Conservation (phyloP, 2,329 filamentous ascomycete species). For the Aspergillus sp. region DNA sequence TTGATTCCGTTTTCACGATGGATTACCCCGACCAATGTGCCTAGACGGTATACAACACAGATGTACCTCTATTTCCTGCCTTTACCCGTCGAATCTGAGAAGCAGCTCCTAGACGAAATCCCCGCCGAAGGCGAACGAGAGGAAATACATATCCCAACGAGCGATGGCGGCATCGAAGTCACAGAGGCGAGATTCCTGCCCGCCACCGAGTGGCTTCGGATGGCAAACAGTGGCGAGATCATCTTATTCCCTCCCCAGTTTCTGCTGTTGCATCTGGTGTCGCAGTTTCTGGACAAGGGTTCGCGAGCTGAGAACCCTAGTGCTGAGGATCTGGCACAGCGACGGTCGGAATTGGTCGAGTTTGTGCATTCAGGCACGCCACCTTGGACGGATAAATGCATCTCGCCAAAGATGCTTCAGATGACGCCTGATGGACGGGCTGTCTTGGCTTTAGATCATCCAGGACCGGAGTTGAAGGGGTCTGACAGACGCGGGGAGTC, state of each 20-base stretch:
- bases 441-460: slow-evolving; percentile 50
- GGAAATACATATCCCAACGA: slow-evolving; percentile 63
- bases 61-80: slow-evolving; percentile 96
- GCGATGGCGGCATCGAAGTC: slow-evolving; percentile 65
- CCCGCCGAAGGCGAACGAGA: slow-evolving; percentile 43
- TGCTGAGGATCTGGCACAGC: slow-evolving; percentile 25
- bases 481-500: slow-evolving; percentile 45
- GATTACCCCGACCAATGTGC: slow-evolving; percentile 71
- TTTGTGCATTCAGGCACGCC: slow-evolving; percentile 45
- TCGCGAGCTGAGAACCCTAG: slow-evolving; percentile 13
- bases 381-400: slow-evolving; percentile 45
- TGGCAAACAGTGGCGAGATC: slow-evolving; percentile 61
- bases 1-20: slow-evolving; percentile 84
- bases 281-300: slow-evolving; percentile 44
- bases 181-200: slow-evolving; percentile 76
- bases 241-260: slow-evolving; percentile 89
- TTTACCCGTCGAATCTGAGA: slow-evolving; percentile 36
- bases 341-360: slow-evolving; percentile 42
- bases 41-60: slow-evolving; percentile 83
- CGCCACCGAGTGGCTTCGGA: slow-evolving; percentile 63
- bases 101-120: slow-evolving; percentile 26
- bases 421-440: slow-evolving; percentile 43
- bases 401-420: slow-evolving; percentile 39
- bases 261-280: slow-evolving; percentile 51
- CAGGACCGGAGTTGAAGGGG: slow-evolving; percentile 52